phyloP scores from a whole-genome alignment of 495 filamentous ascomycete genomes.

The Poronia punctata region DNA sequence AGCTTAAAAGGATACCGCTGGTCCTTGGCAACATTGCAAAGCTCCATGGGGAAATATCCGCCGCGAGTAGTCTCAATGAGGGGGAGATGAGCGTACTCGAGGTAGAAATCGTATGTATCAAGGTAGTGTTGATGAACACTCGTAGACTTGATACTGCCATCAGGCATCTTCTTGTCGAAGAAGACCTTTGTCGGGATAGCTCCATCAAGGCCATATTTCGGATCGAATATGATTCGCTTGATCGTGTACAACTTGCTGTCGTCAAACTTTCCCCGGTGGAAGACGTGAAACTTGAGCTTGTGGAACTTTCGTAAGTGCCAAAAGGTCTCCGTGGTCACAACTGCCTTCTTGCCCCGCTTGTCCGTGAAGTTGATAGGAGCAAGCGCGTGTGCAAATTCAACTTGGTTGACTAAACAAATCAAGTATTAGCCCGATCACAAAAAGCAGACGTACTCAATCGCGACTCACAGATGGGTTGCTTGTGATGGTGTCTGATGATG shows the following conservation, averaged over 20 bases:
- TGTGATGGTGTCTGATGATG: too few relatives aligned
- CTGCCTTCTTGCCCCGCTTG: not conserved
- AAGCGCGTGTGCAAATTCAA: not conserved
- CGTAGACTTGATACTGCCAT: slow-evolving; percentile 37
- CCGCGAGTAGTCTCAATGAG: slow-evolving; percentile 63
- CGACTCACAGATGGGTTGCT: too few relatives aligned
- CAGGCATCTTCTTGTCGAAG: slow-evolving; percentile 51
- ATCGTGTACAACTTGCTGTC: slow-evolving; percentile 53
- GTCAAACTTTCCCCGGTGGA: slow-evolving; percentile 45
- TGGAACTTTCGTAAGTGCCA: slow-evolving; percentile 48
- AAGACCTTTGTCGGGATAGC: slow-evolving; percentile 46
- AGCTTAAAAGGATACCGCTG: slow-evolving; percentile 80
- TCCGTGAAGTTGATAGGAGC: not conserved
- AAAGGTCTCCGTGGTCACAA: slow-evolving; percentile 32
- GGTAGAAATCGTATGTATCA: slow-evolving; percentile 51
- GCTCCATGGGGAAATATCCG: slow-evolving; percentile 71
- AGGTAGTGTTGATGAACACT: slow-evolving; percentile 62
- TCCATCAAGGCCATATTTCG: slow-evolving; percentile 28
- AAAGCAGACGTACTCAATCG: too few relatives aligned
- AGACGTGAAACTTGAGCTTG: slow-evolving; percentile 60
- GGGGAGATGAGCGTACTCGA: slow-evolving; percentile 50
- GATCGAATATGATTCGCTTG: slow-evolving; percentile 44
- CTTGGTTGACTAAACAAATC: too few relatives aligned
- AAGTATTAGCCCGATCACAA: too few relatives aligned
- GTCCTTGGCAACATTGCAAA: slow-evolving; percentile 47